Evolutionary conservation across 768 basidiomycete genomes (phyloP), one percentile per base, ranked within the genome.

Genomic region (Calvatia gigantea): DNA sequence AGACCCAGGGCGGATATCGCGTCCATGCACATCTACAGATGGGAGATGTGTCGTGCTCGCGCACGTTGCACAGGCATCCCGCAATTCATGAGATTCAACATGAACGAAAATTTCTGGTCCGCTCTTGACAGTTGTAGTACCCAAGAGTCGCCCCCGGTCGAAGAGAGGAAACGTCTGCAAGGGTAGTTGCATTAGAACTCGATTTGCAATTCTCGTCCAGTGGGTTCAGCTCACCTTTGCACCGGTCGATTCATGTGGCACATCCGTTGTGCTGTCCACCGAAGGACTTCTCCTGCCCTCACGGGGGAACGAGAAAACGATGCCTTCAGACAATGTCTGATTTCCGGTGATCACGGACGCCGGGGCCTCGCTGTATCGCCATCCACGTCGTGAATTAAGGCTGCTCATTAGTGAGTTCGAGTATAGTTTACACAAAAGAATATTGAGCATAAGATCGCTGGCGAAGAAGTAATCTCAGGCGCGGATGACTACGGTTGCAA

Each of bases 341-440:
- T 1, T 2, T 4, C 35, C 17, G 14, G 35, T 37, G 14, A 15
- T n/a, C 12, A 5, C 12, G 14, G 3, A 37, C 17, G 39, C 5
- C 21, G 4, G n/a, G 8, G n/a, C 39, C n/a, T 41, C 39, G 21
- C 17, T 19, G 21, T 41, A 41, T 17, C 17, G n/a, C 17, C 12
- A 6, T 17, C 39, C 19, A 4, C 19, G n/a, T 17, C 39, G 17
- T 15, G 39, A 41, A 19, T 41, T 41, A 3, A 41, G 17, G 21
- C n/a, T 41, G n/a, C 39, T 41, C 4, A 41, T 15, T 17, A 41
- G 11, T 8, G 39, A 19, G 15, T 41, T 41, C 39, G 39, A 41
- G 51, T 52, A 52, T 11, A 52, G 51, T 6, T 52, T 52, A 37
- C 51, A 25, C 9, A 52, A 25, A 21, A 37, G 9, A 12, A 38